Evolutionary conservation across 108 stramenopile species (phyloP), one percentile per base, ranked within the genome.

Genomic region (Bacterosira constricta): DNA sequence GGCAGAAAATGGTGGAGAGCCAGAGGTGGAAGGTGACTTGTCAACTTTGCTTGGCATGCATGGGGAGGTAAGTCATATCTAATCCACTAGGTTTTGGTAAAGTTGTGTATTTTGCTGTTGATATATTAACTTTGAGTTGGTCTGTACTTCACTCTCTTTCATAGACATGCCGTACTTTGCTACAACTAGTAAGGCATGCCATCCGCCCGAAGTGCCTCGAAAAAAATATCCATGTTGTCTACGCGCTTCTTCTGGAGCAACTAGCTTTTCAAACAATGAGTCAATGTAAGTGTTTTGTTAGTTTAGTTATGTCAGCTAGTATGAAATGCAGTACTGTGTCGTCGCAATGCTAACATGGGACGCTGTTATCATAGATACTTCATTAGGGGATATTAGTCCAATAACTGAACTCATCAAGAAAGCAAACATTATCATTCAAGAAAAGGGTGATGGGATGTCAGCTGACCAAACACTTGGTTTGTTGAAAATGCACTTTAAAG

Each of bases 181-280:
- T 94, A 52, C 77, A 79, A 31, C 45, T 90, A 1, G 73, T 94
- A 25, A 77, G 84, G 21, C 85, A 94, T 56, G 72, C 82, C 31
- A 54, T 91, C 7, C 51, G 84, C 0, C 63, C 73, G 36, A 86
- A 84, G 35, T 84, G 73, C 39, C 59, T 94, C 8, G 88, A 90
- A n/a, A 49, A 57, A 9, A 94, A 94, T 63, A n/a, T 90, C 13
- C 84, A 94, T 63, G 61, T 94, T 56, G 64, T 90, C 1, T 91
- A 94, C 69, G 73, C 89, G 1, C 62, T 94, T 20, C 82, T 91
- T 12, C 85, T 90, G 61, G 77, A 90, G 44, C 86, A 94, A 82
- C 49, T 45, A 17, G 87, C 90, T 60, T 80, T 89, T 30, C 73
- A 82, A 18, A 79, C 60, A 36, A 66, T 86, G 23, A 73, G 54